Evolutionary conservation across 306 rosid genomes (phyloP), one percentile per base, ranked within the genome.

Genomic region (Morella rubra): DNA sequence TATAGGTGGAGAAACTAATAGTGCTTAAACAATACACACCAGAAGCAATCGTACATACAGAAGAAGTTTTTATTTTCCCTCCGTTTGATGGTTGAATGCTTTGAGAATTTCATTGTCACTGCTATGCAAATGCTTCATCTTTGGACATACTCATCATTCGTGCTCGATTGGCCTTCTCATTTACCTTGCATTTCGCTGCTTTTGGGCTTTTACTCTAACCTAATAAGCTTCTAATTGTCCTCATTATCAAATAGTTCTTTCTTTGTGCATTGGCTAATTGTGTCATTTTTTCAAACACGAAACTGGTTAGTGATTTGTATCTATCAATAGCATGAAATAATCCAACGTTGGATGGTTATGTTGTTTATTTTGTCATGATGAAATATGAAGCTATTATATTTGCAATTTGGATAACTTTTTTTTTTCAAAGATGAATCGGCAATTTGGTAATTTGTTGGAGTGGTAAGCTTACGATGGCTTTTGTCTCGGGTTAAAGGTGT

Each of bases 401-500:
- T 32, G 37, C 37, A 32, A 32, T 32, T 32, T 32, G 37, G 37
- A 32, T 32, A 32, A 3, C 37, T 32, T 32, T 32, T 32, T 32
- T 24, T 32, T 32, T 32, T 32, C 37, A 32, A 32, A 32, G 37
- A 32, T 32, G 37, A 32, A 32, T 32, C 3, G 6, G 41, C 66
- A 60, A 12, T 60, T 60, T 52, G 1, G 58, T 52, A 14, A 52
- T 3, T 7, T 14, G 15, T 52, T 8, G 13, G 44, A 16, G 59
- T 58, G 72, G 32, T 16, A 74, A 75, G 14, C 68, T 27, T 40
- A 11, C 75, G 27, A 65, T 58, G 15, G 32, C 51, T 77, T 32
- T 37, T 14, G 5, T 16, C 47, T 83, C 72, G 74, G 67, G 51
- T 61, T 86, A 13, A 79, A 95, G 98, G 98, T 80, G 88, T 88